Conservation (phyloP, 345 rosid genomes). For the Mangifera indica region DNA sequence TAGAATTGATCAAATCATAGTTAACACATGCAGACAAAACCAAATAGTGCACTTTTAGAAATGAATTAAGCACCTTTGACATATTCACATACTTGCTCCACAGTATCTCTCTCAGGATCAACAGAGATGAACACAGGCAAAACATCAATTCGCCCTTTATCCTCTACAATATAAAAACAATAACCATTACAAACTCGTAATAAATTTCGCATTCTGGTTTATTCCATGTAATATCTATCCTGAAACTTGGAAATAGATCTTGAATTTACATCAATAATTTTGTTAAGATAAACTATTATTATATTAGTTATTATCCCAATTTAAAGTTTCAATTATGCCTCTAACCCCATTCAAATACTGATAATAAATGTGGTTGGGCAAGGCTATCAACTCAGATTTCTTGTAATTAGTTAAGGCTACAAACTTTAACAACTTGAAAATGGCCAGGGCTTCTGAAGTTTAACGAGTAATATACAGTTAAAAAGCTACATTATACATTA, state of each 20-base stretch:
- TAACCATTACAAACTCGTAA: background rate
- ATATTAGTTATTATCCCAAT: background rate
- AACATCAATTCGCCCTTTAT: conserved; percentile 65
- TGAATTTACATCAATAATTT: background rate
- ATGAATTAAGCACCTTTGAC: conserved; percentile 61
- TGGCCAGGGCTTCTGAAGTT: background rate
- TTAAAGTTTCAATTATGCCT: background rate
- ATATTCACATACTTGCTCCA: conserved; percentile 88
- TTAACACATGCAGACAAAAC: background rate
- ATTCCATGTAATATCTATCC: background rate
- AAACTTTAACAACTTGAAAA: conserved; percentile 4
- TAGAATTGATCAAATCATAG: background rate
- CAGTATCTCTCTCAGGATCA: conserved; percentile 96
- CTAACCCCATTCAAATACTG: background rate
- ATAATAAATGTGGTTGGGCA: background rate
- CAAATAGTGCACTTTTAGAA: background rate
- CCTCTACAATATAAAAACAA: conserved; percentile 47
- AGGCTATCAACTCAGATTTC: background rate
- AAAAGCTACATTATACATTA: background rate
- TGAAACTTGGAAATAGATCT: background rate
- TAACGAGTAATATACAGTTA: background rate
- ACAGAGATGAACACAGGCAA: conserved; percentile 86
- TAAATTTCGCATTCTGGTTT: background rate
- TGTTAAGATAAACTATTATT: background rate
- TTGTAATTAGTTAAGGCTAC: background rate